phyloP scores from a whole-genome alignment of 2,329 filamentous ascomycete species.

The Parastagonospora nodorum region DNA sequence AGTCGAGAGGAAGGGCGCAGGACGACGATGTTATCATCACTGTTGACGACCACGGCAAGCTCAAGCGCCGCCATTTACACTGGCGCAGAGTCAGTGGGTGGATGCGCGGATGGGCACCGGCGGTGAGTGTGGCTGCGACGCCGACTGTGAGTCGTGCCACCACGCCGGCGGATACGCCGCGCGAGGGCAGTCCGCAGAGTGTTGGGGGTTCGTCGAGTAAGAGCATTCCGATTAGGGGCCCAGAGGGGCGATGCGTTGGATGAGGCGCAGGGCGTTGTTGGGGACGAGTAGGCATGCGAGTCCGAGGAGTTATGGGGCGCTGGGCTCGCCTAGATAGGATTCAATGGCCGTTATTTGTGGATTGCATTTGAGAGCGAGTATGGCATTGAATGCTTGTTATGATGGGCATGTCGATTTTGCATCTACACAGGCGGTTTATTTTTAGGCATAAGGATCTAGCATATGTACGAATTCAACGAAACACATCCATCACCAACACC shows the following conservation, averaged over 20 bases:
- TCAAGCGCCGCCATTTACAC: slow-evolving; percentile 48
- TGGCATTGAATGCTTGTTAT: too few species aligned
- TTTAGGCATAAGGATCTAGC: too few species aligned
- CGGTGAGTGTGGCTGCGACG: slow-evolving; percentile 47
- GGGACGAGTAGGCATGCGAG: slow-evolving; percentile 40
- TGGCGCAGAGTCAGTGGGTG: slow-evolving; percentile 66
- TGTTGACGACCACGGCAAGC: slow-evolving; percentile 42
- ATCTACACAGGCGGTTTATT: too few species aligned
- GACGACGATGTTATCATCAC: slow-evolving; percentile 55
- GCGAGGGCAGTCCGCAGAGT: slow-evolving; percentile 19
- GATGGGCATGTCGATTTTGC: too few species aligned
- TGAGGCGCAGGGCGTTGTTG: slow-evolving; percentile 43
- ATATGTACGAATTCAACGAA: too few species aligned
- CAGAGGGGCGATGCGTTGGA: slow-evolving; percentile 30
- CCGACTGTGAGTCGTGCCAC: slow-evolving; percentile 34
- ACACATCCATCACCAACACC: too few species aligned
- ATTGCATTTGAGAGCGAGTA: too few species aligned
- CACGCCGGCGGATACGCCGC: slow-evolving; percentile 33
- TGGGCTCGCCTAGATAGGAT: slow-evolving; percentile 16
- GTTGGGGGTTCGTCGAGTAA: slow-evolving; percentile 11
- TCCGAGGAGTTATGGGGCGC: slow-evolving; percentile 40
- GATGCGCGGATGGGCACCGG: slow-evolving; percentile 70
- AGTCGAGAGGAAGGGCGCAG: slow-evolving; percentile 1
- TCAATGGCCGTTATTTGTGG: too few species aligned
- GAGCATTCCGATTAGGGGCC: slow-evolving; percentile 31